Conservation (phyloP, 2,329 filamentous ascomycete genomes). For the Calonectria hawksworthii region DNA sequence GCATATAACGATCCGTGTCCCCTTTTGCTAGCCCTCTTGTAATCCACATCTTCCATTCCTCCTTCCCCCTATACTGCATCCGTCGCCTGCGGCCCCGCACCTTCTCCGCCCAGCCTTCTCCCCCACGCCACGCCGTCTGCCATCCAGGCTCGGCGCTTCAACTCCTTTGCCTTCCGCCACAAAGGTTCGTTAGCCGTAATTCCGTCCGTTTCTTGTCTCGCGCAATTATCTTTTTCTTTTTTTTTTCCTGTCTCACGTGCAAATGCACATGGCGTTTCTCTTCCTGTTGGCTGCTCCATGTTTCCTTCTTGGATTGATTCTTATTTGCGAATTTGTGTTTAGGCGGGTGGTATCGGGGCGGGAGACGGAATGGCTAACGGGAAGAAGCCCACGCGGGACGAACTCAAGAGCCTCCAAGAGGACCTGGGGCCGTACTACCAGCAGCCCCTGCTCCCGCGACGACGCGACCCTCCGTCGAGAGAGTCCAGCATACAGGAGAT, state of each 20-base stretch:
- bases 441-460: constrained; percentile 41
- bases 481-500: constrained; percentile 43
- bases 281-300: constrained; percentile 14
- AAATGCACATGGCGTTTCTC: constrained; percentile 8
- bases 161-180: constrained; percentile 22
- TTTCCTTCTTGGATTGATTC: constrained; percentile 46
- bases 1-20: constrained; percentile 35
- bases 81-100: constrained; percentile 16
- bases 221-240: neutral
- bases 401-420: constrained; percentile 52
- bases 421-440: constrained; percentile 53
- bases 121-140: constrained; percentile 27
- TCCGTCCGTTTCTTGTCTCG: constrained; percentile 7
- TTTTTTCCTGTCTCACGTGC: neutral
- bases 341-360: constrained; percentile 47
- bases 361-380: constrained; percentile 52
- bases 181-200: constrained; percentile 26
- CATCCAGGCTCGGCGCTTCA: constrained; percentile 37
- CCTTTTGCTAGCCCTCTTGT: neutral
- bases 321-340: constrained; percentile 47
- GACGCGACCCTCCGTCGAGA: constrained; percentile 42
- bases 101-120: constrained; percentile 31
- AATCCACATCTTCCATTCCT: constrained; percentile 8
- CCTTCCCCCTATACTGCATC: neutral
- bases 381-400: constrained; percentile 49